Conservation (phyloP, 2,329 filamentous ascomycete genomes). For the Madurella fahalii region DNA sequence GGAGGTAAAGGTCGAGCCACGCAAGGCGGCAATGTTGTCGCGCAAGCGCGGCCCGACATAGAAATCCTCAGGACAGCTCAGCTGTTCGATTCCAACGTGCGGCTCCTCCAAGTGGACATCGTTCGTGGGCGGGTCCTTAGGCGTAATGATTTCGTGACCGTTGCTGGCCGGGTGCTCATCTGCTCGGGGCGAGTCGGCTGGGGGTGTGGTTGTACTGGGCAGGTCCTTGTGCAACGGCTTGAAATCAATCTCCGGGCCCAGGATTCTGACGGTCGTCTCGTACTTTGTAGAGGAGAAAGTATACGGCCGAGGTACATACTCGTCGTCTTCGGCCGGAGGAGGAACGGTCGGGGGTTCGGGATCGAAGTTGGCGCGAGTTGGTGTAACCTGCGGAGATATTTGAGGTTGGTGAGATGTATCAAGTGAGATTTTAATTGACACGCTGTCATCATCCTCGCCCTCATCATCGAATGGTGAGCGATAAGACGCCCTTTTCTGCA, state of each 20-base stretch:
- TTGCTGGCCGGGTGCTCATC: conserved; percentile 16
- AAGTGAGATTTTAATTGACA: conserved; percentile 40
- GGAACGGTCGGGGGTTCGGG: conserved; percentile 12
- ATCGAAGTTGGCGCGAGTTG: conserved; percentile 26
- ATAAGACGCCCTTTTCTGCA: conserved; percentile 40
- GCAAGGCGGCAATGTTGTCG: conserved; percentile 33
- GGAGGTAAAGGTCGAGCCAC: conserved; percentile 31
- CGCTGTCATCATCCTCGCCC: conserved; percentile 32
- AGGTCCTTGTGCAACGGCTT: conserved; percentile 26
- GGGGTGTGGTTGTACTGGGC: conserved; percentile 20
- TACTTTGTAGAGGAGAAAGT: conserved; percentile 32
- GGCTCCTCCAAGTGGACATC: conserved; percentile 11
- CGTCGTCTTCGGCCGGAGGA: conserved; percentile 27
- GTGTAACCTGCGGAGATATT: conserved; percentile 26
- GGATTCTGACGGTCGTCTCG: conserved; percentile 47
- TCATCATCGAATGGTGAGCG: conserved; percentile 50
- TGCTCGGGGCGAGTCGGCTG: conserved; percentile 16
- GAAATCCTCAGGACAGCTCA: conserved; percentile 31
- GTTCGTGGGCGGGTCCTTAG: conserved; percentile 3
- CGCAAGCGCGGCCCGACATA: conserved; percentile 31
- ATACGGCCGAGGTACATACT: conserved; percentile 40
- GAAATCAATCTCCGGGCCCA: conserved; percentile 44
- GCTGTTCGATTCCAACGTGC: conserved; percentile 15
- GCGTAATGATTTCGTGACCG: conserved; percentile 9
- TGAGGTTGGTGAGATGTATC: conserved; percentile 29